Base-by-base conservation (phyloP, 140 eudicot species). In the Erigeron philadelphicus region DNA sequence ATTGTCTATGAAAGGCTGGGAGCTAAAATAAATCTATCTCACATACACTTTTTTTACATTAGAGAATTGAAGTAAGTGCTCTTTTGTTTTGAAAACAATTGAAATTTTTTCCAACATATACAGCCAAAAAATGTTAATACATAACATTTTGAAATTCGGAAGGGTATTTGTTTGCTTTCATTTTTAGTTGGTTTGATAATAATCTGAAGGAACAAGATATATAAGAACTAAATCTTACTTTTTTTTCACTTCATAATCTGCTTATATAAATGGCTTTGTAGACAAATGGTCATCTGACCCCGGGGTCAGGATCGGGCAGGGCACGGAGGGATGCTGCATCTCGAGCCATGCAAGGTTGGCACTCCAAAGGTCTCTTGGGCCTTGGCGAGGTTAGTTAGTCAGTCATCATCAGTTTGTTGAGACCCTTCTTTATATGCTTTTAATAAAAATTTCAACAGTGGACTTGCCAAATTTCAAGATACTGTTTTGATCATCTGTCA, bases 281-380 rank as follows among this genome's bases (percentile, higher is more conserved):
- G 96, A 84, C 82, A 70, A 86, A 76, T 84, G 92, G 85, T 25
- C 72, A 78, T 75, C 92, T 82, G 62, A 76, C 86, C 46, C 70
- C 98, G 19, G 92, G 90, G 75, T 76, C 97, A 48, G 95, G 90
- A 67, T 78, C 98, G 40, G 98, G 96, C 55, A 84, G 96, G 84
- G 96, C 87, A 54, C 79, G 96, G 47, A 88, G 98, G 78, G 98
- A 92, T 75, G 82, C 98, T 73, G 96, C 98, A 57, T 86, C 96
- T 82, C 98, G 98, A 67, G 96, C 98, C 69, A 88, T 88, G 96
- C 96, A 92, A 77, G 95, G 98, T 55, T 92, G 98, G 98, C 98
- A 92, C 72, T 79, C 76, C 44, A 96, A 85, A 59, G 92, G 98
- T 38, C 85, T 80, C 43, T 75, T 64, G 67, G 87, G 85, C 59